These are phyloP conservation scores for Solanum paucissectum DNA, from an alignment of 257 asterid genomes.

Conservation along the genomic window DNA sequence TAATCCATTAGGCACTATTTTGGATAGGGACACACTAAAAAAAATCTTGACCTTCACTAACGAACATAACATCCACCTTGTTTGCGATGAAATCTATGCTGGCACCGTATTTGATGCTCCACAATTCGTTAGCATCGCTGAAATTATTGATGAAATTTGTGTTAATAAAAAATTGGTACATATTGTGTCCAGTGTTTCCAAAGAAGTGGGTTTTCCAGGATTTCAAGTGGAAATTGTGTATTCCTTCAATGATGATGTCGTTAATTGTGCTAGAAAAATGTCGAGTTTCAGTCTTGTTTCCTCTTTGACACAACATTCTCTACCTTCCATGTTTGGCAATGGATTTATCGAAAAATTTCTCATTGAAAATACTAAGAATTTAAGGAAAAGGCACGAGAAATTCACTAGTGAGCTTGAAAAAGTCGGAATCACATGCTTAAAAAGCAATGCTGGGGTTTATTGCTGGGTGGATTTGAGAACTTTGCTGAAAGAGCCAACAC, in stretches of 20 bases:
- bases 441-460: slow-evolving; percentile 59
- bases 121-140: too few relatives aligned
- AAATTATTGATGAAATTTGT: neutral
- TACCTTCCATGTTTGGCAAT: neutral
- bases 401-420: slow-evolving; percentile 27
- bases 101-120: too few relatives aligned
- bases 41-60: too few relatives aligned
- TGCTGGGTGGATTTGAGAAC: slow-evolving; percentile 72
- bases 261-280: slow-evolving; percentile 20
- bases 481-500: slow-evolving; percentile 27
- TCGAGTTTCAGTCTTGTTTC: neutral
- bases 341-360: neutral
- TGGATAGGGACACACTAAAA: too few relatives aligned
- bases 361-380: slow-evolving; percentile 14
- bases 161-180: slow-evolving; percentile 32
- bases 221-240: slow-evolving; percentile 66
- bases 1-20: too few relatives aligned
- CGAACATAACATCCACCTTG: too few relatives aligned
- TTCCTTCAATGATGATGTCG: slow-evolving; percentile 55
- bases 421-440: slow-evolving; percentile 40
- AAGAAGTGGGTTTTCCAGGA: slow-evolving; percentile 79
- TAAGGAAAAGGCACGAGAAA: slow-evolving; percentile 20
- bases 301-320: neutral
- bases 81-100: too few relatives aligned
- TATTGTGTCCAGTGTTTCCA: slow-evolving; percentile 55